These are phyloP conservation scores for Aspergillus cristatus DNA, from an alignment of 495 filamentous ascomycete genomes.

Conservation along the genomic window DNA sequence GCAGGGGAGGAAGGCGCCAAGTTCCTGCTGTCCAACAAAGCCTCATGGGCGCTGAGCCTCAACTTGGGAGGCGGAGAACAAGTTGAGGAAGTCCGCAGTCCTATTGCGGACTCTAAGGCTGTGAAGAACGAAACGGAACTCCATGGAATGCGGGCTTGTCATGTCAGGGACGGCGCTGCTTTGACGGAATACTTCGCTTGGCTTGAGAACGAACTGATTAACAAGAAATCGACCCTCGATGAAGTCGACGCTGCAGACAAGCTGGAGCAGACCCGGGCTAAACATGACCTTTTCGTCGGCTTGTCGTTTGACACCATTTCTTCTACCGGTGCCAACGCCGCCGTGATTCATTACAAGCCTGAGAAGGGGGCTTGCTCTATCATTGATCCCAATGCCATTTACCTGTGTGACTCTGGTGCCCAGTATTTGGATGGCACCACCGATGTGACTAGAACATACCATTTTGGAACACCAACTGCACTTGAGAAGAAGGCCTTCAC, in stretches of 20 bases:
- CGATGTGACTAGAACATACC: conserved; percentile 87
- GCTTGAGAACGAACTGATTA: conserved; percentile 80
- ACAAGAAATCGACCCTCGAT: conserved; percentile 64
- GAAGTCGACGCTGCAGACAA: conserved; percentile 90
- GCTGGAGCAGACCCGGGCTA: conserved; percentile 71
- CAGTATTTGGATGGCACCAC: conserved; percentile 96
- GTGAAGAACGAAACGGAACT: conserved; percentile 91
- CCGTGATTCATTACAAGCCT: conserved; percentile 96
- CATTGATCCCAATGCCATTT: conserved; percentile 81
- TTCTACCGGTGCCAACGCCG: conserved; percentile 88
- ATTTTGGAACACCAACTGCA: conserved; percentile 78
- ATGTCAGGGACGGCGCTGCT: conserved; percentile 90
- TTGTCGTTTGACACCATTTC: conserved; percentile 96
- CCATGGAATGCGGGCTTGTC: conserved; percentile 87
- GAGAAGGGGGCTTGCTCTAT: conserved; percentile 70
- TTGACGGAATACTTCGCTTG: conserved; percentile 92
- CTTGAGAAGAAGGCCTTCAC: conserved; percentile 91
- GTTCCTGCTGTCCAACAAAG: conserved; percentile 79
- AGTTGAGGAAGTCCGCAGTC: conserved; percentile 81
- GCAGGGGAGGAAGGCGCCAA: conserved; percentile 42
- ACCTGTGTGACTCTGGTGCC: conserved; percentile 93
- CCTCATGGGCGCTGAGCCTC: conserved; percentile 87
- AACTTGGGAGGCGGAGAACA: conserved; percentile 80
- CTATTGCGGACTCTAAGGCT: conserved; percentile 90
- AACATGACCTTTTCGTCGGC: conserved; percentile 77